Base-by-base conservation (phyloP, 768 basidiomycete genomes). In the Lanmaoa rubissima region DNA sequence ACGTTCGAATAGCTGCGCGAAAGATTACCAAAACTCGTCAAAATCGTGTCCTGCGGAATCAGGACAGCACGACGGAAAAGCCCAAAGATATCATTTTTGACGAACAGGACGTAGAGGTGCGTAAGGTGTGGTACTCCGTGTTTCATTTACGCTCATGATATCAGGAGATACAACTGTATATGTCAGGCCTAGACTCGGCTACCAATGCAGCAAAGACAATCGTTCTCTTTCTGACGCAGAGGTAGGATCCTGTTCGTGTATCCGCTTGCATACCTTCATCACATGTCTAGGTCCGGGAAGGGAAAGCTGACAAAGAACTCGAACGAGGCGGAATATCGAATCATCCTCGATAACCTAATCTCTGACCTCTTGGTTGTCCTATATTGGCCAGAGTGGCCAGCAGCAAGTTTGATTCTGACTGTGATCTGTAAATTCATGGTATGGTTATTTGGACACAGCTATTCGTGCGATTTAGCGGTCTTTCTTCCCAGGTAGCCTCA, bases 361-460 rank as follows among this genome's bases (percentile, higher is more conserved):
- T 84, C 86, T 2, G 97, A 99, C 67, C 77, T 97, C 24, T 79
- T 98, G 24, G 81, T 82, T 10, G 94, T 97, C 19, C 76, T 98
- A 7, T 94, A 89, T 69, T 92, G 92, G 85, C 95, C 97, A 0
- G 97, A 99, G 72, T 99, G 96, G 94, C 97, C 97, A 7, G 95
- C 92, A 11, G 92, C 97, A 2, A 81, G 86, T 42, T 73, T 97
- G 17, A 77, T 97, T 39, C 74, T 98, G 38, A 83, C 81, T 43
- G 87, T 97, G 46, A 83, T 87, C 8, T 89, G 86, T 60, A 89
- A 87, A 68, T 87, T 86, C 62, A 92, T 98, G 92, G 95, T 93
- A 57, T 11, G 79, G 62, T 14, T 26, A 8, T 34, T 51, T 17
- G 42, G 48, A 40, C 36, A 40, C 13, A 6, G 14, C 4, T 1